A percentile compares a stretch with the other conserved stretches of the same genome.
Conservation (phyloP, 306 rosid species). For the Prunus campanulata region DNA sequence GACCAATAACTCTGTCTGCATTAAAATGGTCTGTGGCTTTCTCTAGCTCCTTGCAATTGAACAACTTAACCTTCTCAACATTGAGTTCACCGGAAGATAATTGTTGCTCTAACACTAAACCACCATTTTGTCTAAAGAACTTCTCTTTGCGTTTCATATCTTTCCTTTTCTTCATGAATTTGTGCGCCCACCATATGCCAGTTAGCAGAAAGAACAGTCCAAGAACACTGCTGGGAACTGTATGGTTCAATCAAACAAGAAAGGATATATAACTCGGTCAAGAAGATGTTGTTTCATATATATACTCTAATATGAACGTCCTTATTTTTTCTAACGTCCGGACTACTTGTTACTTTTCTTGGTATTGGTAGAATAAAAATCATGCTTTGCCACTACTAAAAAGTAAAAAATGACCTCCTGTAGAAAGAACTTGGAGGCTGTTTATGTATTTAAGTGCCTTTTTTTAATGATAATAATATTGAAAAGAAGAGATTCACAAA, state of each 20-base stretch:
- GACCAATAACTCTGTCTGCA: conserved; percentile 8
- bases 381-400: no score
- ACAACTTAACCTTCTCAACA: conserved; percentile 5
- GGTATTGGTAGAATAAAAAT: no score
- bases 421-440: no score
- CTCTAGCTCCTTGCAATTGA: neutral
- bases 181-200: neutral
- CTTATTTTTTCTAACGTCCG: no score
- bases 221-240: neutral
- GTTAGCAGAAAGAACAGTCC: neutral
- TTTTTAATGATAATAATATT: no score
- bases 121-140: conserved; percentile 1
- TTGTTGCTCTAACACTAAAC: neutral
- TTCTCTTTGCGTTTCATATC: neutral
- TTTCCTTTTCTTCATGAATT: neutral
- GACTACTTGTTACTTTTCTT: no score
- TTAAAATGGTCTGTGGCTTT: neutral
- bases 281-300: no score
- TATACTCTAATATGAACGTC: no score
- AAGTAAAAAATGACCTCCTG: no score
- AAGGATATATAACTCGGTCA: neutral
- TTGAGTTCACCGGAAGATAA: conserved; percentile 2
- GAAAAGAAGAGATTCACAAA: no score
- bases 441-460: no score
- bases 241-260: neutral